A percentile compares a stretch with the other conserved stretches of the same genome.
These are phyloP conservation scores for Eremothecium coryli DNA, from an alignment of 1,139 yeast genomes.

Conservation along the genomic window DNA sequence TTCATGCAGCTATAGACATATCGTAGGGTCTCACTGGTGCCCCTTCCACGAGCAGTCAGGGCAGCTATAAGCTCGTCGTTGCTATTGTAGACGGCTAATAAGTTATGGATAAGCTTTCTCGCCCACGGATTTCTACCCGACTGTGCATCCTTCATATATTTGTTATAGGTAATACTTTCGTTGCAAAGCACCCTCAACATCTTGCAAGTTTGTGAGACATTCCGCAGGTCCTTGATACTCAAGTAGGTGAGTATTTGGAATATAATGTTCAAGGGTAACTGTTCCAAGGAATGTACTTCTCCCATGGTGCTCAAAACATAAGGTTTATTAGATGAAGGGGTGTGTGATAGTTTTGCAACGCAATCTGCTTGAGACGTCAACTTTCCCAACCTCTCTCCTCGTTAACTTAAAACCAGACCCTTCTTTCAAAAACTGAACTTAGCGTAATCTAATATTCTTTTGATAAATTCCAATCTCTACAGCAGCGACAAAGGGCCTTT, in stretches of 20 bases:
- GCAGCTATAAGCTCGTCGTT: slow-evolving; percentile 2
- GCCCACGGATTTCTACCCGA: slow-evolving; percentile 17
- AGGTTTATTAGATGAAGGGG: no score
- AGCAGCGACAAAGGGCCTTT: no score
- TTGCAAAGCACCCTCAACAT: slow-evolving; percentile 21
- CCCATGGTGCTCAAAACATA: no score
- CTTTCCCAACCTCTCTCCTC: no score
- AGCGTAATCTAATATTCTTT: no score
- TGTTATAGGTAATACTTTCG: slow-evolving; percentile 17
- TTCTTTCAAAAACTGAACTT: no score
- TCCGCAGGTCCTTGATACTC: slow-evolving; percentile 19
- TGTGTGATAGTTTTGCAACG: no score
- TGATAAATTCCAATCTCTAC: no score
- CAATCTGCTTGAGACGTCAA: no score
- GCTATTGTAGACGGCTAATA: slow-evolving; percentile 16
- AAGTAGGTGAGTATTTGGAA: slow-evolving; percentile 21
- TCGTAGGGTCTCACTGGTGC: slow-evolving; percentile 15
- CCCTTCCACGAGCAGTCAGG: slow-evolving; percentile 8
- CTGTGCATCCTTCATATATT: slow-evolving; percentile 12
- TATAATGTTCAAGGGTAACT: slow-evolving; percentile 22
- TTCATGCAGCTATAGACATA: slow-evolving; percentile 15
- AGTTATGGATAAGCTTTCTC: slow-evolving; percentile 16
- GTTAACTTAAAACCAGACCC: no score
- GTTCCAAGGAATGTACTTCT: slow-evolving; percentile 11
- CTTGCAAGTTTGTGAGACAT: slow-evolving; percentile 20